A percentile compares a stretch with the other conserved stretches of the same genome.
Evolutionary conservation across 805 yeast genomes (phyloP).

Genomic region (Barnettozyma wickerhamii): DNA sequence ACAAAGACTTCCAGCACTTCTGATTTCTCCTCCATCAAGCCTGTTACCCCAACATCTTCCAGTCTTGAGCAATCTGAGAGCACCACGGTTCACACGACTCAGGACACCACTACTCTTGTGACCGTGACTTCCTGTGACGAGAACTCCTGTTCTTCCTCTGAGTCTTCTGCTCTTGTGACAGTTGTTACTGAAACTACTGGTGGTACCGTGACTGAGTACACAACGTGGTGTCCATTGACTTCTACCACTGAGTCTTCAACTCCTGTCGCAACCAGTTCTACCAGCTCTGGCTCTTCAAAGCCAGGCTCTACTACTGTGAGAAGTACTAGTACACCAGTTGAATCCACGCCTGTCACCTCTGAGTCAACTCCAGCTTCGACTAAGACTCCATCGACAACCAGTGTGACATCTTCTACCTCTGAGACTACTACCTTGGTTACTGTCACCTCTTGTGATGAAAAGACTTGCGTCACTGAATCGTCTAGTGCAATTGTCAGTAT

Average conservation of each 20-base stretch:
- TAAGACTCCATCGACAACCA: neutral
- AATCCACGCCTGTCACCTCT: neutral
- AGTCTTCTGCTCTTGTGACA: constrained; percentile 16
- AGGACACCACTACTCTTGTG: constrained; percentile 15
- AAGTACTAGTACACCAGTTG: too few relatives aligned
- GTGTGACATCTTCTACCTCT: too few relatives aligned
- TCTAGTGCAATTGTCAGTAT: constrained; percentile 19
- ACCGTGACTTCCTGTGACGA: constrained; percentile 21
- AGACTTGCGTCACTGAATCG: too few relatives aligned
- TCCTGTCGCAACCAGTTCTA: neutral
- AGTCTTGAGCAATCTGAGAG: too few relatives aligned
- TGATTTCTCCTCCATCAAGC: neutral
- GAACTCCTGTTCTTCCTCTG: constrained; percentile 13
- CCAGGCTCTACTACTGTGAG: too few relatives aligned
- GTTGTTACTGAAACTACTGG: constrained; percentile 25
- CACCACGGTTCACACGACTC: neutral
- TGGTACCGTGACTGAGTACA: neutral
- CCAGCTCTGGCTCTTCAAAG: too few relatives aligned
- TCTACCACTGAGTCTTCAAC: neutral
- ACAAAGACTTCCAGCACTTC: too few relatives aligned
- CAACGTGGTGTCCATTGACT: neutral
- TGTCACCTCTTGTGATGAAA: too few relatives aligned
- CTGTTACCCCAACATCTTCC: neutral
- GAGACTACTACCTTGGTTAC: too few relatives aligned
- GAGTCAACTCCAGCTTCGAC: neutral